Conservation (phyloP, 495 filamentous ascomycete species). For the Penicillium turbatum region DNA sequence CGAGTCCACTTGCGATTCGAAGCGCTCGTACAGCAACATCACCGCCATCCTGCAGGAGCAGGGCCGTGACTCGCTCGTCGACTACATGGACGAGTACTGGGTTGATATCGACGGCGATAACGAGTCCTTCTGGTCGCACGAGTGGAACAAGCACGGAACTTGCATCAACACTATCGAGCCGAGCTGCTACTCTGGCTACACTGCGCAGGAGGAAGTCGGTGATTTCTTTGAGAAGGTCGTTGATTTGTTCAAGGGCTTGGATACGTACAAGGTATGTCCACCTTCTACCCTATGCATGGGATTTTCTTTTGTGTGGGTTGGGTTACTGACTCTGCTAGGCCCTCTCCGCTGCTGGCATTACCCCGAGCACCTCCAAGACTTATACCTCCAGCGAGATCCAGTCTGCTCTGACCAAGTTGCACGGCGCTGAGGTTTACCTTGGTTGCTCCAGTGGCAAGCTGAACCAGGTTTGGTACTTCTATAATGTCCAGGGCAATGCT, state of each 20-base stretch:
- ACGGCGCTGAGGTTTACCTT: constrained; percentile 58
- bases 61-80: constrained; percentile 54
- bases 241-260: constrained; percentile 56
- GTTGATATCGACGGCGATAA: constrained; percentile 53
- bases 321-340: constrained; percentile 30
- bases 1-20: constrained; percentile 60
- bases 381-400: constrained; percentile 61
- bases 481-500: constrained; percentile 67
- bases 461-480: constrained; percentile 73
- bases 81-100: constrained; percentile 74
- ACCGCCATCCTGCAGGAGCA: constrained; percentile 54
- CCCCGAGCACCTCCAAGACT: constrained; percentile 53
- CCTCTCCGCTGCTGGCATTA: constrained; percentile 59
- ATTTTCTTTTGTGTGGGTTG: too few relatives aligned
- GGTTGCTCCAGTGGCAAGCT: constrained; percentile 55
- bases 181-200: constrained; percentile 66
- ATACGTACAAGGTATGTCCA: constrained; percentile 52
- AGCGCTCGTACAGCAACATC: constrained; percentile 64
- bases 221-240: constrained; percentile 56
- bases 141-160: constrained; percentile 75
- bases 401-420: constrained; percentile 52
- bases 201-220: constrained; percentile 53
- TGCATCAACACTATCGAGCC: constrained; percentile 62
- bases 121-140: constrained; percentile 71
- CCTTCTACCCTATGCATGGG: too few relatives aligned